Base-by-base conservation (phyloP, 768 basidiomycete genomes). In the Kwoniella dejecticola region DNA sequence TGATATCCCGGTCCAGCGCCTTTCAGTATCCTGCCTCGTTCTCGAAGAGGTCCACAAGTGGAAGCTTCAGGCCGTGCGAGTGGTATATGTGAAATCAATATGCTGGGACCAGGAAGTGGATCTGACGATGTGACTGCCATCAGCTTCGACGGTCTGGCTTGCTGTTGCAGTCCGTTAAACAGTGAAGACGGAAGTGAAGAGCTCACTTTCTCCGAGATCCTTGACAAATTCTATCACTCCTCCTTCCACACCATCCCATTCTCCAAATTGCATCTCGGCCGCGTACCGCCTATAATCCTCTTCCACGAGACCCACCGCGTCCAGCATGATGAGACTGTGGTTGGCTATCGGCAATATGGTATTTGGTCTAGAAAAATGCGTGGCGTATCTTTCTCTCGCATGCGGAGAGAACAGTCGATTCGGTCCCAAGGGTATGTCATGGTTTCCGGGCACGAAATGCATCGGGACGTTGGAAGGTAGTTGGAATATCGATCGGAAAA, bases 1-100 rank as follows among this genome's bases (percentile, higher is more conserved):
- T 82, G 81, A 77, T 91, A 94, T 3, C 91, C 91, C 55, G 84
- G 81, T 6, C 91, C 91, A 11, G 82, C 81, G 0, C 89, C 91
- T 58, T 86, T 85, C 12, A 83, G 83, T 71, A 96, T 88, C 27
- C 76, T 60, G 1, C 88, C 87, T 36, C 81, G 82, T 78, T 96
- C 92, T 46, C 92, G 84, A 21, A 85, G 76, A 0, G 87, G 86
- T 11, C 94, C 93, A 75, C 94, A 97, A 19, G 80, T 70, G 2
- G 86, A 82, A 5, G 82, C 83, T 40, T 85, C 85, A 2, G 87
- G 85, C 41, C 94, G 83, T 42, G 85, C 85, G 8, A 97, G 84
- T n/a, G 94, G 94, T 48, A 97, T 91, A 74, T 97, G 94, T 2
- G 85, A 88, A 60, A 96, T 85, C 27, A 95, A 81, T 21, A 94